These are phyloP conservation scores for Neoboletus subvelutipes DNA, from an alignment of 768 basidiomycete species.

Conservation along the genomic window DNA sequence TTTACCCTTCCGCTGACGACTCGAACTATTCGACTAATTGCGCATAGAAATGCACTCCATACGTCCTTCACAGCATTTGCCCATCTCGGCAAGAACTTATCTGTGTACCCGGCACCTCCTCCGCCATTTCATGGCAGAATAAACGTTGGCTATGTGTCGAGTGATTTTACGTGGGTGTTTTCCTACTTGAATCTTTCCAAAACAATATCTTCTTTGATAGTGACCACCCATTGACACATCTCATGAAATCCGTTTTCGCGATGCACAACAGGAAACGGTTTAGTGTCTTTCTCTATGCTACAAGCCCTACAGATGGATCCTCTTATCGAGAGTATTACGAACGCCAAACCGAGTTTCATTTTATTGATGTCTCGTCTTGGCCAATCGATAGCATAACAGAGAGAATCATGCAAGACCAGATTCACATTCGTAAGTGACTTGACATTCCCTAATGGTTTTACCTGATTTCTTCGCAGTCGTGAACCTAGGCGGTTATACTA, in stretches of 20 bases:
- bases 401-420: slow-evolving; percentile 41
- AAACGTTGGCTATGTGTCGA: slow-evolving; percentile 50
- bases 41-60: slow-evolving; percentile 47
- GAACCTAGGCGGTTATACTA: slow-evolving; percentile 51
- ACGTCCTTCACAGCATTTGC: slow-evolving; percentile 43
- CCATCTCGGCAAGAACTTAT: slow-evolving; percentile 26
- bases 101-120: slow-evolving; percentile 41
- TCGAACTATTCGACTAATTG: slow-evolving; percentile 44
- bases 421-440: slow-evolving; percentile 43
- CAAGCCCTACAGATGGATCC: slow-evolving; percentile 47
- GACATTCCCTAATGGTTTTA: background rate
- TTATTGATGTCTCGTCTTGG: slow-evolving; percentile 43
- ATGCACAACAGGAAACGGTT: slow-evolving; percentile 42
- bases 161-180: slow-evolving; percentile 43
- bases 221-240: slow-evolving; percentile 51
- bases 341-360: slow-evolving; percentile 35
- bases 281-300: slow-evolving; percentile 48
- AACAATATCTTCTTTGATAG: slow-evolving; percentile 22
- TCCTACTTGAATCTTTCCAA: background rate
- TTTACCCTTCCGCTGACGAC: slow-evolving; percentile 46
- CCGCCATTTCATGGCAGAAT: slow-evolving; percentile 41
- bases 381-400: slow-evolving; percentile 37
- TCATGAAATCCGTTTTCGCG: slow-evolving; percentile 51
- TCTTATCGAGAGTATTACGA: slow-evolving; percentile 45
- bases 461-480: slow-evolving; percentile 33